These are phyloP conservation scores for Tetrahymena elliotti DNA, from an alignment of 73 alveolate species.

Conservation along the genomic window DNA sequence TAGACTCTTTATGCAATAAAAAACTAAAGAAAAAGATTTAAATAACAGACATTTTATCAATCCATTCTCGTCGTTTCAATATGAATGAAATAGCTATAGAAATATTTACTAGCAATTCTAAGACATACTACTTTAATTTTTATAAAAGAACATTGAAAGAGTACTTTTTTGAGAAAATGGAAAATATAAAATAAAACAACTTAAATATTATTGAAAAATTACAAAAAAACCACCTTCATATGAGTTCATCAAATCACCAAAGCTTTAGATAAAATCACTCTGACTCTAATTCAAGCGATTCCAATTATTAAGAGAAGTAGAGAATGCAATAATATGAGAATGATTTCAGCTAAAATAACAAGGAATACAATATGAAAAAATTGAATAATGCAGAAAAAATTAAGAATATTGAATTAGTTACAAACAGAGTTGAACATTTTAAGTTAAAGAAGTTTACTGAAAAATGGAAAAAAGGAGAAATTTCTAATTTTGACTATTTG, in stretches of 20 bases:
- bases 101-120: slow-evolving; percentile 37
- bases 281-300: neutral
- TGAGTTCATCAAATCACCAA: neutral
- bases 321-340: neutral
- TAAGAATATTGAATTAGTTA: neutral
- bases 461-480: slow-evolving; percentile 86
- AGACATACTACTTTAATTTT: slow-evolving; percentile 26
- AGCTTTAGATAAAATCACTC: neutral
- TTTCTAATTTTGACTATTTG: slow-evolving; percentile 86
- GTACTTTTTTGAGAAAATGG: slow-evolving; percentile 9
- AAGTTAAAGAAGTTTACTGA: slow-evolving; percentile 5
- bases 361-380: neutral
- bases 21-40: neutral
- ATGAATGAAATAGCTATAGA: slow-evolving; percentile 48
- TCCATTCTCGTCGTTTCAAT: slow-evolving; percentile 38
- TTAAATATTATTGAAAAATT: neutral
- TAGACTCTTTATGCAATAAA: neutral
- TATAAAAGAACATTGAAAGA: neutral
- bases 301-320: neutral
- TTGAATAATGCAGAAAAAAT: neutral
- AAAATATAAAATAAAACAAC: neutral
- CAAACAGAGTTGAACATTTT: slow-evolving; percentile 10
- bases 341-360: neutral
- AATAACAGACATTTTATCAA: neutral
- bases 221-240: neutral